Conservation (phyloP, 2,329 filamentous ascomycete genomes). For the Diplocarpon rosae region DNA sequence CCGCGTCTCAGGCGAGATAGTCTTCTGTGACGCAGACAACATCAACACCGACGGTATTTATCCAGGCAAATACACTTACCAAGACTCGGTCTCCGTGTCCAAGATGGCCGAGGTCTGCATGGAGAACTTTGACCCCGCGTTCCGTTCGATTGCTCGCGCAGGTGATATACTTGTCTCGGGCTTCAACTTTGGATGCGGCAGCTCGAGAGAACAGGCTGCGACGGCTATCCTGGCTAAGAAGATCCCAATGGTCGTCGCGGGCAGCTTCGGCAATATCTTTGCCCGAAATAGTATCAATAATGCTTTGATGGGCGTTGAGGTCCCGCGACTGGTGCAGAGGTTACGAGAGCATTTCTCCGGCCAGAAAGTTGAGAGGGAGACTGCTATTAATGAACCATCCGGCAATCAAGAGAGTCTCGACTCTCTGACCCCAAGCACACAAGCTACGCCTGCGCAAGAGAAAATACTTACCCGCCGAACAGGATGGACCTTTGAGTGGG, state of each 20-base stretch:
- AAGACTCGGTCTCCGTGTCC: slow-evolving; percentile 65
- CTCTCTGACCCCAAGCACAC: slow-evolving; percentile 34
- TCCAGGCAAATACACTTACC: slow-evolving; percentile 84
- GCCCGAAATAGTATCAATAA: slow-evolving; percentile 71
- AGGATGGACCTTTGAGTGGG: slow-evolving; percentile 77
- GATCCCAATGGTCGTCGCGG: slow-evolving; percentile 70
- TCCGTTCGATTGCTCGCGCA: slow-evolving; percentile 49
- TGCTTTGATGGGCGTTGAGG: slow-evolving; percentile 60
- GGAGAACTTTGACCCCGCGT: slow-evolving; percentile 80
- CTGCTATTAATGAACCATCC: slow-evolving; percentile 39
- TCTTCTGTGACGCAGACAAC: slow-evolving; percentile 79
- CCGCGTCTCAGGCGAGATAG: slow-evolving; percentile 71
- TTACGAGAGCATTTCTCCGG: slow-evolving; percentile 48
- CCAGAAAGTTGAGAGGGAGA: slow-evolving; percentile 28
- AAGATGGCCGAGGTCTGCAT: slow-evolving; percentile 86
- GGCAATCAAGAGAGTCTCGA: slow-evolving; percentile 39
- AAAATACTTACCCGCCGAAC: slow-evolving; percentile 60
- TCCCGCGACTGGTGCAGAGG: slow-evolving; percentile 54
- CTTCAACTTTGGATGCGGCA: slow-evolving; percentile 82
- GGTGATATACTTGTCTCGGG: slow-evolving; percentile 77
- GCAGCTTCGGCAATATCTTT: slow-evolving; percentile 80
- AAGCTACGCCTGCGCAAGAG: slow-evolving; percentile 29
- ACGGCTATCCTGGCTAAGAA: slow-evolving; percentile 74
- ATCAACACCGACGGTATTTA: slow-evolving; percentile 92
- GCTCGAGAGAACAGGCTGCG: slow-evolving; percentile 74